Evolutionary conservation across 306 rosid genomes (phyloP).

Genomic region (Citrullus colocynthis): DNA sequence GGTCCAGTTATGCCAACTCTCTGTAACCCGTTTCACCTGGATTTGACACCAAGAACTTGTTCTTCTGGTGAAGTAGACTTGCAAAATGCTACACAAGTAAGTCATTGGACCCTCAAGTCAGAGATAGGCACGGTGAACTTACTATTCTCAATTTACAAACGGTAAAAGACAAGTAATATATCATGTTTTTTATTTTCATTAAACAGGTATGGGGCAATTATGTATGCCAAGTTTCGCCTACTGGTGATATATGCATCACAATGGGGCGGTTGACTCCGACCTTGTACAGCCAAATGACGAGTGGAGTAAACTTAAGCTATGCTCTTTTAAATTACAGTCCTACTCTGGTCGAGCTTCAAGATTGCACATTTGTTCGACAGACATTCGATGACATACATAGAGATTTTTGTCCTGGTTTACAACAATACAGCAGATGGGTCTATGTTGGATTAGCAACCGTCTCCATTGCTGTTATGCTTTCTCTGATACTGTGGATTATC

Average conservation of each 20-base stretch:
- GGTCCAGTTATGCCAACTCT: conserved; percentile 47
- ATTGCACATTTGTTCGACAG: conserved; percentile 41
- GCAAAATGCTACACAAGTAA: conserved; percentile 36
- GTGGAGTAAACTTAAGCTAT: conserved; percentile 28
- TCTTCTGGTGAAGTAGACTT: conserved; percentile 25
- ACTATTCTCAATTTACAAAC: not conserved
- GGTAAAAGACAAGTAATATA: not conserved
- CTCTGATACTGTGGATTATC: conserved; percentile 45
- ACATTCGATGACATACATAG: conserved; percentile 25
- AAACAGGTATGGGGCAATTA: conserved; percentile 32
- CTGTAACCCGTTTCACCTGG: conserved; percentile 41
- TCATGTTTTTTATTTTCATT: not conserved
- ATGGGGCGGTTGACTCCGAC: conserved; percentile 47
- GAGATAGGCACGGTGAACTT: not conserved
- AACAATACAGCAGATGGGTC: conserved; percentile 22
- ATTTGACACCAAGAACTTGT: conserved; percentile 39
- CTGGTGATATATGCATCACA: conserved; percentile 32
- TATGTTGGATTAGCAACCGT: conserved; percentile 31
- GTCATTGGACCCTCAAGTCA: not conserved
- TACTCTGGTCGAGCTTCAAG: conserved; percentile 26
- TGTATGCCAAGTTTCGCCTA: conserved; percentile 29
- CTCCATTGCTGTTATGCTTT: conserved; percentile 35
- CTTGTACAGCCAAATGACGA: conserved; percentile 23
- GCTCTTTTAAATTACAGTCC: conserved; percentile 26
- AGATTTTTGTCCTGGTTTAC: conserved; percentile 27